Conservation (phyloP, 805 yeast species). For the Kluyveromyces starmeri region DNA sequence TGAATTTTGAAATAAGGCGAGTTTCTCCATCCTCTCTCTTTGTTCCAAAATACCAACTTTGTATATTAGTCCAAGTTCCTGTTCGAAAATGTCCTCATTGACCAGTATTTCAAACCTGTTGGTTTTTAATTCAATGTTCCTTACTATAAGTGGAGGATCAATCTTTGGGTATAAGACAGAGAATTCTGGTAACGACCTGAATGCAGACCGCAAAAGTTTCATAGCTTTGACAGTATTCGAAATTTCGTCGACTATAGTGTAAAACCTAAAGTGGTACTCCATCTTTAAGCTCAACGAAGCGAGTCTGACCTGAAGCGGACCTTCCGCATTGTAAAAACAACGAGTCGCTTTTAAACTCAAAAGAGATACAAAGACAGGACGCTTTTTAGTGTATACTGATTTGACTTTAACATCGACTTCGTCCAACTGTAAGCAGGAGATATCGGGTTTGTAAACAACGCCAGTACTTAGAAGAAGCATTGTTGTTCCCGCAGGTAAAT, state of each 20-base stretch:
- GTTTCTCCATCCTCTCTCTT: slow-evolving; percentile 37
- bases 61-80: slow-evolving; percentile 46
- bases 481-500: background rate
- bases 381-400: background rate
- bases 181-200: slow-evolving; percentile 27
- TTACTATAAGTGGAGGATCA: slow-evolving; percentile 29
- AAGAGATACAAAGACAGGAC: background rate
- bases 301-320: slow-evolving; percentile 8
- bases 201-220: slow-evolving; percentile 37
- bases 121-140: slow-evolving; percentile 36
- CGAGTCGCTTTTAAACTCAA: background rate
- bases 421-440: background rate
- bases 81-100: slow-evolving; percentile 61
- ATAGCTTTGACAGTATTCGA: slow-evolving; percentile 41
- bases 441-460: background rate
- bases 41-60: slow-evolving; percentile 55
- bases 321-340: background rate
- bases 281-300: slow-evolving; percentile 21
- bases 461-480: background rate
- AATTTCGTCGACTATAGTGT: slow-evolving; percentile 42
- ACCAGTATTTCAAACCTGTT: slow-evolving; percentile 37
- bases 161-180: slow-evolving; percentile 19
- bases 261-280: slow-evolving; percentile 33
- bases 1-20: slow-evolving; percentile 19
- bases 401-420: background rate